These are phyloP conservation scores for Colletotrichum sp. DNA, from an alignment of 2,329 filamentous ascomycete species.

Conservation along the genomic window DNA sequence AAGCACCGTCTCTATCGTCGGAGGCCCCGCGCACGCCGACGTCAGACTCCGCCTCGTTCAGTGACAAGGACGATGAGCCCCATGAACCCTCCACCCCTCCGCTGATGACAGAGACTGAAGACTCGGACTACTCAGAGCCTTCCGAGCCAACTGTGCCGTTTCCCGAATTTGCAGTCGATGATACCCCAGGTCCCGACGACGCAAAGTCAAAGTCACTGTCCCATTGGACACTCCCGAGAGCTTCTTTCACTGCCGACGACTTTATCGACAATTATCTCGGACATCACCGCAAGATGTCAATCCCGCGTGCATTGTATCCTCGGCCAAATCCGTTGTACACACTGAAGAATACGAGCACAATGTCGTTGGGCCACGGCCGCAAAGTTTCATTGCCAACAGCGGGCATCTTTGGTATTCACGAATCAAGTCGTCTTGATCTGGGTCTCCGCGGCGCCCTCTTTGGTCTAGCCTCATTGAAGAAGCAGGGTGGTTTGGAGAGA, in stretches of 20 bases:
- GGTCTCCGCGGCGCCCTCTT: conserved; percentile 14
- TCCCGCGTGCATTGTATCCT: conserved; percentile 4
- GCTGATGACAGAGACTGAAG: conserved; percentile 16
- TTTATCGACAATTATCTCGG: not conserved
- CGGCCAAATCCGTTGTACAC: conserved; percentile 6
- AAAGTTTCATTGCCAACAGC: conserved; percentile 24
- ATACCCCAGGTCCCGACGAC: not conserved
- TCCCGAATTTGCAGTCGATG: not conserved
- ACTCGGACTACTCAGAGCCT: conserved; percentile 18
- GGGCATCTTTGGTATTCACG: conserved; percentile 23
- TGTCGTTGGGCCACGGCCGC: conserved; percentile 14
- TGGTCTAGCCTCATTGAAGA: not conserved
- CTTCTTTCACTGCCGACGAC: conserved; percentile 7
- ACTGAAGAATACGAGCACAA: not conserved
- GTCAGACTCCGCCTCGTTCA: conserved; percentile 6
- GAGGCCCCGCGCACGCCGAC: conserved; percentile 1
- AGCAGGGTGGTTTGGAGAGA: not conserved
- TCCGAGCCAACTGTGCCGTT: conserved; percentile 4
- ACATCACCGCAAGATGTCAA: not conserved
- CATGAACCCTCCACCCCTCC: conserved; percentile 5
- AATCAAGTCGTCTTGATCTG: conserved; percentile 10
- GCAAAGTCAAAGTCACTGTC: conserved; percentile 5
- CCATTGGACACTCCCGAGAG: conserved; percentile 1
- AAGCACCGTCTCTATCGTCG: not conserved
- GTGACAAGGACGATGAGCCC: not conserved